A percentile compares a stretch with the other conserved stretches of the same genome.
phyloP scores from a whole-genome alignment of 257 asterid species.

The Fraxinus anomala region DNA sequence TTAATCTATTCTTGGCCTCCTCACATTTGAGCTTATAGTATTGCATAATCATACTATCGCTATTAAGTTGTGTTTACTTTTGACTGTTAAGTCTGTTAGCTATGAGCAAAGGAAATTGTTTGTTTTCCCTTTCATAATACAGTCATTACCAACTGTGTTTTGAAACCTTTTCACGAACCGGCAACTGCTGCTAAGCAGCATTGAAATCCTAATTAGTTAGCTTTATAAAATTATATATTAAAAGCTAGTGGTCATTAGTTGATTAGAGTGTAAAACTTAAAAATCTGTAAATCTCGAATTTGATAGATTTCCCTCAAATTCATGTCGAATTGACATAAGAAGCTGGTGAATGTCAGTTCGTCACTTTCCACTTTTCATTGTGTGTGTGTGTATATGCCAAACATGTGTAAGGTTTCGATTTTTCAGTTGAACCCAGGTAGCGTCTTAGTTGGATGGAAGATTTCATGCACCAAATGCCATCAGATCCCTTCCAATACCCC shows the following conservation, averaged over 20 bases:
- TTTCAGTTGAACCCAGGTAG: background rate
- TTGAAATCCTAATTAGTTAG: too few relatives aligned
- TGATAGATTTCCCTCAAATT: background rate
- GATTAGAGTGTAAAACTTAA: background rate
- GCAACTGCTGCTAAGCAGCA: background rate
- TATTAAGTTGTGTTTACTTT: background rate
- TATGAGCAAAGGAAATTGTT: background rate
- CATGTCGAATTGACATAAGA: background rate
- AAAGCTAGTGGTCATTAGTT: too few relatives aligned
- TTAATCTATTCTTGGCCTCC: background rate
- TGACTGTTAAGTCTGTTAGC: background rate
- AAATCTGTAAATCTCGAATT: background rate
- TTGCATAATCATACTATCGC: background rate
- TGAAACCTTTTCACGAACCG: too few relatives aligned
- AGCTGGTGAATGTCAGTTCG: background rate
- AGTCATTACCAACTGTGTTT: background rate
- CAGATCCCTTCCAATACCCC: background rate
- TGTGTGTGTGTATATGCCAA: background rate
- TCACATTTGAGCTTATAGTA: background rate
- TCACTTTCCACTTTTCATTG: background rate
- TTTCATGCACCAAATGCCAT: background rate
- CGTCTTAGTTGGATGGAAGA: background rate
- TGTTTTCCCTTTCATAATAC: background rate
- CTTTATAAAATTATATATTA: too few relatives aligned
- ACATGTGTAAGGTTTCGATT: background rate